These are phyloP conservation scores for Epichloe aotearoae DNA, from an alignment of 2,329 filamentous ascomycete species.

Conservation along the genomic window DNA sequence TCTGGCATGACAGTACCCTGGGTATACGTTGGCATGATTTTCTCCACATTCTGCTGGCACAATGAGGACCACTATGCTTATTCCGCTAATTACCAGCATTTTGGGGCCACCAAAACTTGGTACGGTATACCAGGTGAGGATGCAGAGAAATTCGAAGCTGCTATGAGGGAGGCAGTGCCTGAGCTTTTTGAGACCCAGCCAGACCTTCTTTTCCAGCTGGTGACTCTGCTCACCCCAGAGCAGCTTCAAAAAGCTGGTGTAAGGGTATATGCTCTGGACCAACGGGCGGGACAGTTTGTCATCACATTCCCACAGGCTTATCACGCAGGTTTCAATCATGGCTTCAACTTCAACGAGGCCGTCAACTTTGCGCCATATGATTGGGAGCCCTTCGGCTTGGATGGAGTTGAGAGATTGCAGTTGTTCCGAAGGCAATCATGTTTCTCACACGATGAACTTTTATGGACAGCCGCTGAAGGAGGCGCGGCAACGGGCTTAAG, in stretches of 20 bases:
- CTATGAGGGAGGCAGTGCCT: slow-evolving; percentile 89
- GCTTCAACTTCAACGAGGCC: slow-evolving; percentile 97
- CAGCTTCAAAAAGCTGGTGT: slow-evolving; percentile 89
- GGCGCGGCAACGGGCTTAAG: slow-evolving; percentile 49
- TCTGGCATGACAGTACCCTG: slow-evolving; percentile 99
- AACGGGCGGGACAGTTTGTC: slow-evolving; percentile 89
- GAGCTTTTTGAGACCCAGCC: slow-evolving; percentile 96
- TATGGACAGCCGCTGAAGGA: slow-evolving; percentile 78
- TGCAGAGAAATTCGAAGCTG: slow-evolving; percentile 85
- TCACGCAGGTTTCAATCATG: slow-evolving; percentile 96
- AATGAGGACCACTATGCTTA: slow-evolving; percentile 98
- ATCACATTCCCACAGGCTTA: slow-evolving; percentile 96
- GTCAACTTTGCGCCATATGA: slow-evolving; percentile 94
- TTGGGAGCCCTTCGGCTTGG: slow-evolving; percentile 86
- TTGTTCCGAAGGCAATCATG: slow-evolving; percentile 84
- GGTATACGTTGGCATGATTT: slow-evolving; percentile 99
- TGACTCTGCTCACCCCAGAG: slow-evolving; percentile 89
- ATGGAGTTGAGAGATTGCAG: slow-evolving; percentile 74
- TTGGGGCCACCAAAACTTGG: slow-evolving; percentile 97
- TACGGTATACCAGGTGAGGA: slow-evolving; percentile 94
- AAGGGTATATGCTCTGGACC: slow-evolving; percentile 86
- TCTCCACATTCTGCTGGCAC: slow-evolving; percentile 99
- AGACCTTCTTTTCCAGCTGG: slow-evolving; percentile 88
- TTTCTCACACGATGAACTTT: slow-evolving; percentile 91
- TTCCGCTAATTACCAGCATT: slow-evolving; percentile 96